phyloP scores from a whole-genome alignment of 179 eudicot species.

The Camellia oleifera region DNA sequence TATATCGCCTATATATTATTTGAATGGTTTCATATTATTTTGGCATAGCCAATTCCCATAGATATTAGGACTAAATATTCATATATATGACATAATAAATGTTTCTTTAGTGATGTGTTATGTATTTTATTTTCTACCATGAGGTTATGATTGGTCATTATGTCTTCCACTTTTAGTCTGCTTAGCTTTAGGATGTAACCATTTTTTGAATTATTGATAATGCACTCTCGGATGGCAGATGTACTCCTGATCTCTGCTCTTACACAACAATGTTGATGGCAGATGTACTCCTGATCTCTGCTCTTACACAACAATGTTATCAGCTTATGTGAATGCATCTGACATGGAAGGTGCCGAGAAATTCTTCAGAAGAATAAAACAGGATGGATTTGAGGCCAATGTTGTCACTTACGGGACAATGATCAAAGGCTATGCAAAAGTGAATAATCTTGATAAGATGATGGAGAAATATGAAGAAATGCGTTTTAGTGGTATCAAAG shows the following conservation, averaged over 20 bases:
- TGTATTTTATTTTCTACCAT: background rate
- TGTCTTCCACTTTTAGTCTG: background rate
- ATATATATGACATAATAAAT: background rate
- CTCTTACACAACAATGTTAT: conserved; percentile 87
- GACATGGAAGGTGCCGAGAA: conserved; percentile 98
- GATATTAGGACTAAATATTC: too few species aligned
- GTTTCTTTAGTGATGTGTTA: background rate
- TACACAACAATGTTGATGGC: conserved; percentile 74
- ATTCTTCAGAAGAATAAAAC: conserved; percentile 68
- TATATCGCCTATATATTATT: too few species aligned
- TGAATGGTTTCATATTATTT: too few species aligned
- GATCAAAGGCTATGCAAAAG: conserved; percentile 79
- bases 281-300: conserved; percentile 86
- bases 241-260: conserved; percentile 84
- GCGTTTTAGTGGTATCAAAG: conserved; percentile 54
- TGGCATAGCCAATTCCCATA: too few species aligned
- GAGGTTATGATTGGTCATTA: background rate
- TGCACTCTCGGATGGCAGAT: background rate
- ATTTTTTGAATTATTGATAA: background rate
- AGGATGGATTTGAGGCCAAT: conserved; percentile 64
- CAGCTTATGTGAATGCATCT: conserved; percentile 81
- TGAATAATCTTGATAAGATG: conserved; percentile 68
- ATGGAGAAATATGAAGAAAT: conserved; percentile 76
- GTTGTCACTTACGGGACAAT: conserved; percentile 76
- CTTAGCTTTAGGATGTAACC: background rate